phyloP scores from a whole-genome alignment of 73 alveolate species.

The Tetrahymena malaccensis region DNA sequence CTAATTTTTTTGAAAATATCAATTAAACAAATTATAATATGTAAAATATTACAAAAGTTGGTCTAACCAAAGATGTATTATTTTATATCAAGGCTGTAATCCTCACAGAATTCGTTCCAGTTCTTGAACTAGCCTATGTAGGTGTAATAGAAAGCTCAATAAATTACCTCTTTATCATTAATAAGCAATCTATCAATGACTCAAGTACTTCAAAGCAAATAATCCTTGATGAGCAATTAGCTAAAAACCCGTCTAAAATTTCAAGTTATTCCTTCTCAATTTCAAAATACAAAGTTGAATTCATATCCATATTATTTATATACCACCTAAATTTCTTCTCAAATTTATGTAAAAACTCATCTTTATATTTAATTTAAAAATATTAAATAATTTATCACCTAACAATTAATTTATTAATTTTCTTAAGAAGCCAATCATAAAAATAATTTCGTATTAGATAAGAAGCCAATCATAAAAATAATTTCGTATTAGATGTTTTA shows the following conservation, averaged over 20 bases:
- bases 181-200: constrained; percentile 48
- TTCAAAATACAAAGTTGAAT: constrained; percentile 3
- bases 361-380: neutral
- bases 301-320: constrained; percentile 25
- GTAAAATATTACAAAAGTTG: neutral
- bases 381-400: no score
- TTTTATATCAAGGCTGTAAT: neutral
- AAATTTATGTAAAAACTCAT: neutral
- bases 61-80: constrained; percentile 4
- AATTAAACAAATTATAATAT: neutral
- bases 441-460: no score
- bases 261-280: constrained; percentile 43
- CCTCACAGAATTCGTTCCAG: neutral
- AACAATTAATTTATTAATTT: no score
- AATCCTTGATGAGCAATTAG: constrained; percentile 45
- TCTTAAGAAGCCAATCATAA: no score
- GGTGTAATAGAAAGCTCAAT: constrained; percentile 38
- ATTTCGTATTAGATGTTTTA: no score
- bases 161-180: constrained; percentile 58
- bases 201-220: constrained; percentile 59
- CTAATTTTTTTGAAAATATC: neutral
- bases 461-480: no score
- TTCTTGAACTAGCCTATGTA: neutral
- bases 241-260: constrained; percentile 48
- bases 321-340: neutral